A percentile compares a stretch with the other conserved stretches of the same genome.
Conservation (phyloP, 495 filamentous ascomycete species). For the Penicillium alfredii region DNA sequence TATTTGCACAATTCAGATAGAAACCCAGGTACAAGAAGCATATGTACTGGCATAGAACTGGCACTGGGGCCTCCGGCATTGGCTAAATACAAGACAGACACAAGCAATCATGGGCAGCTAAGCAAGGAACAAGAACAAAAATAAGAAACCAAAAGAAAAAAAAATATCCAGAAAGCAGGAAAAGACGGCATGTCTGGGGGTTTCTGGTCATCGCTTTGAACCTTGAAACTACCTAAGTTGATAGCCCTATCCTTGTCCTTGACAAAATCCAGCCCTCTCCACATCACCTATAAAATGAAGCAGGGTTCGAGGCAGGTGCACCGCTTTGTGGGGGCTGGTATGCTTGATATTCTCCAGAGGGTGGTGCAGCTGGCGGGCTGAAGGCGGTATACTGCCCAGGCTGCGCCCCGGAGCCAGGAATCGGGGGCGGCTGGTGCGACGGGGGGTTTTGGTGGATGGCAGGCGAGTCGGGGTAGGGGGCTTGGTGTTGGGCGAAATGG, state of each 20-base stretch:
- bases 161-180: no score
- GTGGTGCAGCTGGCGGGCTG: slow-evolving; percentile 28
- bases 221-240: no score
- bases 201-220: no score
- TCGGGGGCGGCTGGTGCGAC: slow-evolving; percentile 39
- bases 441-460: slow-evolving; percentile 44
- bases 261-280: background rate
- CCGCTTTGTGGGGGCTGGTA: slow-evolving; percentile 42
- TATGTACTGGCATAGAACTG: slow-evolving; percentile 8
- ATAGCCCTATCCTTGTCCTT: slow-evolving; percentile 3
- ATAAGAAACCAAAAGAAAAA: slow-evolving; percentile 1
- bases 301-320: slow-evolving; percentile 32
- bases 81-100: slow-evolving; percentile 9
- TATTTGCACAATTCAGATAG: no score
- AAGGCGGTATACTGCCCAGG: slow-evolving; percentile 38
- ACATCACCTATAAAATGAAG: slow-evolving; percentile 39
- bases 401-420: slow-evolving; percentile 38
- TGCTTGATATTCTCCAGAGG: slow-evolving; percentile 44
- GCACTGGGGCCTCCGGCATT: background rate
- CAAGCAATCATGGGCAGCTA: slow-evolving; percentile 12
- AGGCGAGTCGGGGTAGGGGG: slow-evolving; percentile 41
- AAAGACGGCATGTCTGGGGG: no score
- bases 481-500: slow-evolving; percentile 28
- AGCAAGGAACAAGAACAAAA: background rate
- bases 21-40: no score